Percentiles rank a stretch among this genome's conserved stretches.
These are phyloP conservation scores for Pseudozyma hubeiensis DNA, from an alignment of 1,284 basidiomycete species.

Conservation along the genomic window DNA sequence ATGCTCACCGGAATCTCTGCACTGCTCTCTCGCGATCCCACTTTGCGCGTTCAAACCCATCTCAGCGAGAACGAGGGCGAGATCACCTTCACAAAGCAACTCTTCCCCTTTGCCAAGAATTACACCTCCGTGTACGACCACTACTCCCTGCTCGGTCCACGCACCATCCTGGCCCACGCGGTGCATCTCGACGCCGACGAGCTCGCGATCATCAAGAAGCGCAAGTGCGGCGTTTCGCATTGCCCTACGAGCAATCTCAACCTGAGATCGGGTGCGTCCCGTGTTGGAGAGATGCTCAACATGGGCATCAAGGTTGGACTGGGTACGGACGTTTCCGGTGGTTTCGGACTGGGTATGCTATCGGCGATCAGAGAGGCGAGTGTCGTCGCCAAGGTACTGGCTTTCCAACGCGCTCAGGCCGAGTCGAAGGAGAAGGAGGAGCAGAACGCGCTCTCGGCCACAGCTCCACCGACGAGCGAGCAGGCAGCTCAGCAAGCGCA, in stretches of 20 bases:
- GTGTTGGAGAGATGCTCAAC: constrained; percentile 82
- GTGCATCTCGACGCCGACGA: constrained; percentile 81
- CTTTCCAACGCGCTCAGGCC: constrained; percentile 56
- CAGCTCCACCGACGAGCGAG: constrained; percentile 24
- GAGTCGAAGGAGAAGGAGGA: constrained; percentile 45
- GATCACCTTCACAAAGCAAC: constrained; percentile 75
- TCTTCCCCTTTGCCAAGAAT: constrained; percentile 73
- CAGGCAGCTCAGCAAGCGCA: constrained; percentile 22
- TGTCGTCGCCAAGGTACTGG: constrained; percentile 81
- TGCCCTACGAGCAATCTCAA: constrained; percentile 91
- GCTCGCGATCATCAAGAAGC: constrained; percentile 77
- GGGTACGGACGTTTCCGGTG: constrained; percentile 92
- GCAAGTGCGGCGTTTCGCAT: constrained; percentile 84
- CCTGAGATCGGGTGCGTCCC: constrained; percentile 83
- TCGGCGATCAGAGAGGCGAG: constrained; percentile 84
- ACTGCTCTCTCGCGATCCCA: constrained; percentile 70
- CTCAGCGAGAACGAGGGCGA: constrained; percentile 87
- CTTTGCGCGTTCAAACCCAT: constrained; percentile 89
- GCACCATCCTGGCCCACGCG: constrained; percentile 91
- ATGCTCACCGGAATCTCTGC: constrained; percentile 78
- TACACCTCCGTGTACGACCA: constrained; percentile 79
- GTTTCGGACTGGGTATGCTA: constrained; percentile 85
- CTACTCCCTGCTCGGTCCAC: constrained; percentile 79
- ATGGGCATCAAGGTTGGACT: constrained; percentile 84
- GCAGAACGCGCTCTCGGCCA: constrained; percentile 12